Base-by-base conservation (phyloP, 352 stramenopile species). In the Phytopythium chamaehyphon region DNA sequence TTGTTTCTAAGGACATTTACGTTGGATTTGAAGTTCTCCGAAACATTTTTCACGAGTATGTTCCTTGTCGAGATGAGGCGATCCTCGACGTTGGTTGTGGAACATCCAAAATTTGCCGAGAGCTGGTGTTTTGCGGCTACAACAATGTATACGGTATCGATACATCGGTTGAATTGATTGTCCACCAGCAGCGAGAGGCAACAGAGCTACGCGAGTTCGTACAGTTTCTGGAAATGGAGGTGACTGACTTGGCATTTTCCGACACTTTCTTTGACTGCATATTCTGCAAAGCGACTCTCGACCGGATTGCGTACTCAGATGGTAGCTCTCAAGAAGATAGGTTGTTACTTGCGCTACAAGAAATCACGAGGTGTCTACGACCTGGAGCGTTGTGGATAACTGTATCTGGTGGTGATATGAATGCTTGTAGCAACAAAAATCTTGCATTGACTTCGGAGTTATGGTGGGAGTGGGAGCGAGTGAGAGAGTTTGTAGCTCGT, bases 51-150 rank as follows among this genome's bases (percentile, higher is more conserved):
- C 16, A 36, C 3, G 47, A 44, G 19, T 24, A 44, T 15, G 21
- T 53, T 10, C 33, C 47, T 6, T 36, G 33, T 22, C 47, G 47
- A 31, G 47, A 53, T 9, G 47, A 22, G 5, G 16, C 18, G 35
- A 44, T 53, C 21, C n/a, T 53, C 19, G 47, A 53, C 15, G 35
- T 53, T 44, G 47, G 47, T 9, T 53, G 35, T 15, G 47, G 47
- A 12, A 43, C 47, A 16, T 53, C 47, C 9, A 53, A 21, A 9
- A 15, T 53, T 22, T 44, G 47, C 35, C 23, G 21, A 16, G 26
- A 53, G 22, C 33, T 53, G 18, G 47, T 35, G 10, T 36, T 53
- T 23, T 36, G 42, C 22, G 47, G 47, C 6, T 53, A 44, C 47
- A 53, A 36, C 33, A 36, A 33, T 16, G 19, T 53, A 3, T 36